Evolutionary conservation across 2,329 filamentous ascomycete genomes (phyloP).

Genomic region (Chrysoporthe puriensis): DNA sequence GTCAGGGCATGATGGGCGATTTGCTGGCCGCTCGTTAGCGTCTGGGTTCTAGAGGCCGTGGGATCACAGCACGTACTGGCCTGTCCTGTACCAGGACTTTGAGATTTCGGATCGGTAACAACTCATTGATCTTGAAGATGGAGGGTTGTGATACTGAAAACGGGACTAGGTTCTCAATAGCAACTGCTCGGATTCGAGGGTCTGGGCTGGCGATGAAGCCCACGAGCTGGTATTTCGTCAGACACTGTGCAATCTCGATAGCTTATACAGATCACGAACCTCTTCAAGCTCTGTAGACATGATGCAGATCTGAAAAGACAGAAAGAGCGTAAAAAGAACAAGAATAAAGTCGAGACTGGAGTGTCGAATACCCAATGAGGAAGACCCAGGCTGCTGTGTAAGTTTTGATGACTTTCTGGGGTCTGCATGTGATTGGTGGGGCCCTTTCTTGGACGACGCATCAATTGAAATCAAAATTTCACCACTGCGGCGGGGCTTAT

Average conservation of each 20-base stretch:
- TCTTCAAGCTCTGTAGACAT: constrained; percentile 82
- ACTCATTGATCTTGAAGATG: constrained; percentile 81
- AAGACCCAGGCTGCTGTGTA: constrained; percentile 1
- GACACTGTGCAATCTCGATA: not conserved
- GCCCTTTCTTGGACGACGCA: not conserved
- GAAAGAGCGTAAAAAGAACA: constrained; percentile 24
- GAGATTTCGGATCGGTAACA: constrained; percentile 81
- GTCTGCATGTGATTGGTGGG: constrained; percentile 26
- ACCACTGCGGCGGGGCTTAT: constrained; percentile 13
- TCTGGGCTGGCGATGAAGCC: constrained; percentile 93
- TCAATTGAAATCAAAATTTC: constrained; percentile 3
- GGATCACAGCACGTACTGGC: constrained; percentile 55
- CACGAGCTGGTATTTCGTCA: constrained; percentile 65
- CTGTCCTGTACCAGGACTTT: constrained; percentile 88
- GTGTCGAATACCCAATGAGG: not conserved
- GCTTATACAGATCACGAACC: constrained; percentile 47
- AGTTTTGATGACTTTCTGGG: not conserved
- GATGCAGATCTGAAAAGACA: constrained; percentile 32
- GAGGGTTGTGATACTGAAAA: constrained; percentile 74
- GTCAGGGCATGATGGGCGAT: constrained; percentile 93
- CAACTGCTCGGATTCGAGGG: constrained; percentile 84
- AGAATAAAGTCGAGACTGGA: constrained; percentile 23
- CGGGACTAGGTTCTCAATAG: constrained; percentile 83
- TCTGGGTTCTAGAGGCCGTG: not conserved
- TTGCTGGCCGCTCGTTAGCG: constrained; percentile 52